These are phyloP conservation scores for Fraxinus albicans DNA, from an alignment of 305 asterid genomes.

Conservation along the genomic window DNA sequence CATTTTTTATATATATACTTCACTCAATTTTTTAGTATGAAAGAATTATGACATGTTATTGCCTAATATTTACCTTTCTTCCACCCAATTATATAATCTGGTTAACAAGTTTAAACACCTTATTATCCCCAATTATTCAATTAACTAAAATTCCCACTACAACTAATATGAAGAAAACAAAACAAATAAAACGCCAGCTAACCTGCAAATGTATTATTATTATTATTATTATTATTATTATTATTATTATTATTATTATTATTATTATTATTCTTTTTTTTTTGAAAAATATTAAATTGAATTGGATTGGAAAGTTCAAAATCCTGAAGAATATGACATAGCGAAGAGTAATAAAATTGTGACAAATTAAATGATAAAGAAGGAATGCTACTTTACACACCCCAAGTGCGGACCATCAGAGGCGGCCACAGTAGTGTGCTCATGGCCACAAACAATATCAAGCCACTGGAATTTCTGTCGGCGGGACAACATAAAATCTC, in stretches of 20 bases:
- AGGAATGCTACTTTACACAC: conserved; percentile 33
- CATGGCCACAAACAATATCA: conserved; percentile 88
- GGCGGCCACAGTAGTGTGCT: conserved; percentile 83
- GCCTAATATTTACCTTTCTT: not conserved
- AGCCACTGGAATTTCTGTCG: conserved; percentile 62
- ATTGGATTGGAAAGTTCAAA: not conserved
- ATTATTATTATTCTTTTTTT: not conserved
- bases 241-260: no score
- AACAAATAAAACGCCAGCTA: not conserved
- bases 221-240: not conserved
- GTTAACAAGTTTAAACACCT: not conserved
- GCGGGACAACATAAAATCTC: conserved; percentile 86
- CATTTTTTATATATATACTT: no score
- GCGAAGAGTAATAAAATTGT: not conserved
- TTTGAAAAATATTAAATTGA: not conserved
- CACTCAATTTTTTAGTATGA: not conserved
- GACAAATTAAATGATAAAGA: not conserved
- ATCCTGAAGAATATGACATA: not conserved
- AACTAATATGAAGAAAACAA: not conserved
- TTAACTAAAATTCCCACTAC: conserved; percentile 9
- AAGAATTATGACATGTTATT: not conserved
- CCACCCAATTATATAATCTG: not conserved
- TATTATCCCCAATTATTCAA: conserved; percentile 4
- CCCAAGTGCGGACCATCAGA: conserved; percentile 95
- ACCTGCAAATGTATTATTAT: not conserved